Conservation (phyloP, 768 basidiomycete species). For the Lactifluus piperatus region DNA sequence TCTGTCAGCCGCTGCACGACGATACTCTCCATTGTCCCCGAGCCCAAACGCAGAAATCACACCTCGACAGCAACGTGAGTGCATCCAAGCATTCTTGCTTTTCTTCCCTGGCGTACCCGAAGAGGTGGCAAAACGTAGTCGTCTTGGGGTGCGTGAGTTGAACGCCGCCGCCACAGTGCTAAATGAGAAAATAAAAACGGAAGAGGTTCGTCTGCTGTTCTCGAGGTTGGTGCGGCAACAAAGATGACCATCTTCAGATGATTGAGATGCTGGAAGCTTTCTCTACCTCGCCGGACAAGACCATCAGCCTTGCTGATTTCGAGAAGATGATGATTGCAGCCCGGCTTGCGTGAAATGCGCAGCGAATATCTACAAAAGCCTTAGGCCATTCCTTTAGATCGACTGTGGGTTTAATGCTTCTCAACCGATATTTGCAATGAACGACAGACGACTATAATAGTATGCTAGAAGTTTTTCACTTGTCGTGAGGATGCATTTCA, state of each 20-base stretch:
- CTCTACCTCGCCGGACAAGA: constrained; percentile 59
- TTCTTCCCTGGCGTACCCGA: constrained; percentile 57
- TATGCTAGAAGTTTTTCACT: not conserved
- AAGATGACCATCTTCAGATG: constrained; percentile 37
- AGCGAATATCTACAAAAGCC: not conserved
- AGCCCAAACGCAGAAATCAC: constrained; percentile 29
- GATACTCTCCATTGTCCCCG: not conserved
- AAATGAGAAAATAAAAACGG: constrained; percentile 61
- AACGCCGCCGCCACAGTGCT: constrained; percentile 50
- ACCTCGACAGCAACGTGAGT: constrained; percentile 42
- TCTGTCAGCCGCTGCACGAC: not conserved
- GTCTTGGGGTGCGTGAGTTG: constrained; percentile 60
- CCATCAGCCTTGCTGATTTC: constrained; percentile 62
- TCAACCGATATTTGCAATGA: not conserved
- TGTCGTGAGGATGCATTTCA: not conserved
- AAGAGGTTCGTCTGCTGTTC: constrained; percentile 43
- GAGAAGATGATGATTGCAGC: constrained; percentile 64
- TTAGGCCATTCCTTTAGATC: not conserved
- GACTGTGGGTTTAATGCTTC: not conserved
- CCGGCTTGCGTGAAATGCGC: constrained; percentile 35
- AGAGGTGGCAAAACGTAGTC: constrained; percentile 40
- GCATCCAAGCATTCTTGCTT: constrained; percentile 53
- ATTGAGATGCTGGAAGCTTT: constrained; percentile 75
- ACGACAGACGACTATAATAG: not conserved
- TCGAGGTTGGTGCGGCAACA: not conserved